These are phyloP conservation scores for Bacidia gigantensis DNA, from an alignment of 495 filamentous ascomycete genomes.

Conservation along the genomic window DNA sequence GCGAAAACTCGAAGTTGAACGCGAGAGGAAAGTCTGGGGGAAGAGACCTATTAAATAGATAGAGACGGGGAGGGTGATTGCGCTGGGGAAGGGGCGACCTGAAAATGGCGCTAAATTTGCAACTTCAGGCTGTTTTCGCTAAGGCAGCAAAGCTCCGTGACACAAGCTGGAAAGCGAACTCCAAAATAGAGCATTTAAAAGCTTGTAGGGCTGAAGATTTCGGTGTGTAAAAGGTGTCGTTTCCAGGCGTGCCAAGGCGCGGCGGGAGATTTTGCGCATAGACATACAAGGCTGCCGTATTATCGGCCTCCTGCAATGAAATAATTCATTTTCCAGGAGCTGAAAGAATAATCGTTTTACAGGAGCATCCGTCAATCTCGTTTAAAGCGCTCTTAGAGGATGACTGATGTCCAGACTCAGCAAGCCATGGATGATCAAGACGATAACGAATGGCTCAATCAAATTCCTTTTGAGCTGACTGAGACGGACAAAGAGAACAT, in stretches of 20 bases:
- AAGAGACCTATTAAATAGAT: constrained; percentile 17
- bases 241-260: too few relatives aligned
- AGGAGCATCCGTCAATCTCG: too few relatives aligned
- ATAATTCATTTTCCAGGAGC: background rate
- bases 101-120: constrained; percentile 15
- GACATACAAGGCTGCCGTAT: too few relatives aligned
- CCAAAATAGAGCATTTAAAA: constrained; percentile 1
- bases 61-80: constrained; percentile 21
- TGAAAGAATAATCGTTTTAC: too few relatives aligned
- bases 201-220: constrained; percentile 11
- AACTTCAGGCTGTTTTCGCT: constrained; percentile 13
- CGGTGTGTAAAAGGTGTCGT: constrained; percentile 1
- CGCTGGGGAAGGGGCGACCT: too few relatives aligned
- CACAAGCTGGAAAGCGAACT: constrained; percentile 15
- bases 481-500: constrained; percentile 44
- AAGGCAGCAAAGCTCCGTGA: constrained; percentile 8
- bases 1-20: constrained; percentile 10
- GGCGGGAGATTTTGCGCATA: too few relatives aligned
- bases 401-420: too few relatives aligned
- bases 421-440: background rate
- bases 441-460: background rate
- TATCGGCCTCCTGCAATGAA: too few relatives aligned
- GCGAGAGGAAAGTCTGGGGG: constrained; percentile 14
- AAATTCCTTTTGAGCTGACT: constrained; percentile 34
- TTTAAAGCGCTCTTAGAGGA: background rate